phyloP scores from a whole-genome alignment of 1,139 yeast species.

The Maudiozyma humilis region DNA sequence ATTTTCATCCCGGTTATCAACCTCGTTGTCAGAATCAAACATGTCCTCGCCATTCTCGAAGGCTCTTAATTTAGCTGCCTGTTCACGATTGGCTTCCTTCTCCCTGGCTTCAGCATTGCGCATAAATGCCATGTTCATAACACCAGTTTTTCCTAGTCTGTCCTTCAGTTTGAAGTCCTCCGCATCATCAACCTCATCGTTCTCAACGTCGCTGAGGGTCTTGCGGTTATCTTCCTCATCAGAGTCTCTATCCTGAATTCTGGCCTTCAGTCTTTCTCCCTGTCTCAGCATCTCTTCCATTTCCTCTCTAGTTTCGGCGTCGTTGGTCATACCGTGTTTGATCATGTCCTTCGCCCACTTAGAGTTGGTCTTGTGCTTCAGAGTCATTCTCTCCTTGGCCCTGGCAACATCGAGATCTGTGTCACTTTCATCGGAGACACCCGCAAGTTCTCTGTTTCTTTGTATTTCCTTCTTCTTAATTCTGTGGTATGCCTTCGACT shows the following conservation, averaged over 20 bases:
- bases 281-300: slow-evolving; percentile 89
- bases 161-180: slow-evolving; percentile 35
- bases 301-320: slow-evolving; percentile 72
- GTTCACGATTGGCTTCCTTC: slow-evolving; percentile 46
- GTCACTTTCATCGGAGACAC: slow-evolving; percentile 42
- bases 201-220: slow-evolving; percentile 48
- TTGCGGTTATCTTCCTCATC: slow-evolving; percentile 33
- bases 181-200: slow-evolving; percentile 25
- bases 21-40: slow-evolving; percentile 34
- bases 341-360: slow-evolving; percentile 91
- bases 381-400: slow-evolving; percentile 86
- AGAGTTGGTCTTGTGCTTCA: slow-evolving; percentile 80
- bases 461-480: slow-evolving; percentile 79
- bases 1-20: slow-evolving; percentile 35
- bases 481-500: slow-evolving; percentile 81
- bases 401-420: slow-evolving; percentile 66
- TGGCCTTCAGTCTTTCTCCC: slow-evolving; percentile 69
- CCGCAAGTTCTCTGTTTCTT: slow-evolving; percentile 62
- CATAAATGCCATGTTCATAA: slow-evolving; percentile 92
- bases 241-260: slow-evolving; percentile 61
- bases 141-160: slow-evolving; percentile 66
- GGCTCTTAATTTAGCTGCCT: slow-evolving; percentile 44
- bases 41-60: slow-evolving; percentile 40
- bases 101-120: slow-evolving; percentile 69
- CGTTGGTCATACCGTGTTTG: slow-evolving; percentile 83